Conservation (phyloP, 2,329 filamentous ascomycete genomes). For the Calonectria pseudoturangicola region DNA sequence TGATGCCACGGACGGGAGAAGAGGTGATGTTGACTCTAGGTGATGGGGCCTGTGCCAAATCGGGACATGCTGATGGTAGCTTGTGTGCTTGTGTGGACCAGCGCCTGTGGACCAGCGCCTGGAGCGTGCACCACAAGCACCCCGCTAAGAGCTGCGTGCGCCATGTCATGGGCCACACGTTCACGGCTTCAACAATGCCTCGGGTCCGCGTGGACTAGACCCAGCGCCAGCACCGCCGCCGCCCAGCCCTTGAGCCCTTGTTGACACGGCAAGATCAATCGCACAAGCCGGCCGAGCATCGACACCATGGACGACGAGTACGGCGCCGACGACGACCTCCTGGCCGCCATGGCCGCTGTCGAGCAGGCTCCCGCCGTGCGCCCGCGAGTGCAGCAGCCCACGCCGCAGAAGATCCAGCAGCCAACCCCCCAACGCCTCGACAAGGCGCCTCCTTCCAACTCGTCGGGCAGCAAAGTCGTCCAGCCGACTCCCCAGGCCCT, state of each 20-base stretch:
- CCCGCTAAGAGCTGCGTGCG: slow-evolving; percentile 21
- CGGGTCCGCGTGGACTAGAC: not conserved
- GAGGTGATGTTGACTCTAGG: slow-evolving; percentile 17
- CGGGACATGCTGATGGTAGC: slow-evolving; percentile 4
- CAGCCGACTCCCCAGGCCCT: slow-evolving; percentile 94
- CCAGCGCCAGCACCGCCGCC: slow-evolving; percentile 4
- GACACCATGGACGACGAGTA: slow-evolving; percentile 72
- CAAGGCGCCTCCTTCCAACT: slow-evolving; percentile 65
- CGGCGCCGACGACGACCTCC: slow-evolving; percentile 73
- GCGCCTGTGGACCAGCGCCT: slow-evolving; percentile 3
- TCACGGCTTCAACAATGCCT: slow-evolving; percentile 23
- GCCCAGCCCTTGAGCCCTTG: not conserved
- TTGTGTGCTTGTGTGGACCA: slow-evolving; percentile 1
- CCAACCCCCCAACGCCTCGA: slow-evolving; percentile 75
- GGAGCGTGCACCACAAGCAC: slow-evolving; percentile 9
- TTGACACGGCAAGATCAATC: not conserved
- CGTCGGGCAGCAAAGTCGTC: slow-evolving; percentile 75
- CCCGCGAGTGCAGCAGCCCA: slow-evolving; percentile 61
- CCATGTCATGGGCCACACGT: slow-evolving; percentile 27
- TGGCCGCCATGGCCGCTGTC: slow-evolving; percentile 73
- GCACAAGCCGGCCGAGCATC: not conserved
- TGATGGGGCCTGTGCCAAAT: slow-evolving; percentile 18
- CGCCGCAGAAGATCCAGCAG: slow-evolving; percentile 66
- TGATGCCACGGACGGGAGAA: slow-evolving; percentile 15
- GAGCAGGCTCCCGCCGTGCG: slow-evolving; percentile 57